Conservation (phyloP, 768 basidiomycete genomes). For the Russula vinacea region DNA sequence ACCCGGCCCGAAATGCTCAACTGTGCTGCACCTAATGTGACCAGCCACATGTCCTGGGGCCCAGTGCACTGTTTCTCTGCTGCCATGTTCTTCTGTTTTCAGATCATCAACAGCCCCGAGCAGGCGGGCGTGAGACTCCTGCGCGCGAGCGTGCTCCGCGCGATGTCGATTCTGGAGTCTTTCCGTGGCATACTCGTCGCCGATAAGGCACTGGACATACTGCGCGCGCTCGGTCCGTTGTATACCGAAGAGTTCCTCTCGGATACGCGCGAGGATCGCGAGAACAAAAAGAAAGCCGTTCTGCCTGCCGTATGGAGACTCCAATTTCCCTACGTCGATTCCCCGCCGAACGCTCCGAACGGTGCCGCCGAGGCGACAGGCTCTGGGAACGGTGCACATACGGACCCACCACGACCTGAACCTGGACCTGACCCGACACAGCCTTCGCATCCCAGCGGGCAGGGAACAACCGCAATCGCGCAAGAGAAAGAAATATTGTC, state of each 20-base stretch:
- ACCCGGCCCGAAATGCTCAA: slow-evolving; percentile 67
- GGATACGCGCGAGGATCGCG: slow-evolving; percentile 51
- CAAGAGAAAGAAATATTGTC: slow-evolving; percentile 8
- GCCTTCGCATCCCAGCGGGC: not conserved
- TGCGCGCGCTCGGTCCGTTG: slow-evolving; percentile 59
- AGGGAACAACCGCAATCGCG: not conserved
- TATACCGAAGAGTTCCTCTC: slow-evolving; percentile 55
- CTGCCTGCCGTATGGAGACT: slow-evolving; percentile 62
- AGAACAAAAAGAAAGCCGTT: slow-evolving; percentile 46
- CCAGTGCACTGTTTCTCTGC: slow-evolving; percentile 75
- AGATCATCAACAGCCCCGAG: slow-evolving; percentile 69
- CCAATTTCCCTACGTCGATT: slow-evolving; percentile 73
- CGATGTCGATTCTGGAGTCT: slow-evolving; percentile 57
- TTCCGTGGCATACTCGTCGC: slow-evolving; percentile 55
- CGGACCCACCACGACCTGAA: slow-evolving; percentile 2
- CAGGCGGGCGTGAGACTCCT: slow-evolving; percentile 69
- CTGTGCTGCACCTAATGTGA: slow-evolving; percentile 52
- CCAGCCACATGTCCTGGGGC: slow-evolving; percentile 76
- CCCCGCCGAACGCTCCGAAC: slow-evolving; percentile 44
- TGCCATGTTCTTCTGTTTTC: slow-evolving; percentile 82
- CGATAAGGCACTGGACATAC: slow-evolving; percentile 63
- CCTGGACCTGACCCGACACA: not conserved
- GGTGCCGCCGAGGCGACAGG: not conserved
- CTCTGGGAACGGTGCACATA: not conserved
- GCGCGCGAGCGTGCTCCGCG: slow-evolving; percentile 65